phyloP scores from a whole-genome alignment of 2,329 filamentous ascomycete genomes.

The Peltaster fructicola region DNA sequence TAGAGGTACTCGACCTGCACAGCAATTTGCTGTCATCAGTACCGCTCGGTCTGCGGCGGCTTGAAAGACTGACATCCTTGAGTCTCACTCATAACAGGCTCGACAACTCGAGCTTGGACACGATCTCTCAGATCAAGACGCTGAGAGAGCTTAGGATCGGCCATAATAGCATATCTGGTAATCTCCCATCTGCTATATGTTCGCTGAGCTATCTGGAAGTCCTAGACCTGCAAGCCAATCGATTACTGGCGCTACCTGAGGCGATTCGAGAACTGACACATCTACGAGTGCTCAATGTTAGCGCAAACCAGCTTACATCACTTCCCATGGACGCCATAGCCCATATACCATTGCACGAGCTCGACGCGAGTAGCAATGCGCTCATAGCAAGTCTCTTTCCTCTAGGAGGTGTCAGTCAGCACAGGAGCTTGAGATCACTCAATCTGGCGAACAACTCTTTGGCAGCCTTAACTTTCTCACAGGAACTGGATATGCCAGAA shows the following conservation, averaged over 20 bases:
- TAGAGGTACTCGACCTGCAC: slow-evolving; percentile 72
- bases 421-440: slow-evolving; percentile 53
- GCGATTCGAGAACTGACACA: slow-evolving; percentile 48
- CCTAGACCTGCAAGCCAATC: slow-evolving; percentile 68
- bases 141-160: slow-evolving; percentile 68
- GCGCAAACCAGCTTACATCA: slow-evolving; percentile 56
- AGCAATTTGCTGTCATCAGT: slow-evolving; percentile 59
- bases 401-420: slow-evolving; percentile 24
- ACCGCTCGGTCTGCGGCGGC: slow-evolving; percentile 56
- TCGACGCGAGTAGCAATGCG: slow-evolving; percentile 62
- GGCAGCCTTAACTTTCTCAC: slow-evolving; percentile 30
- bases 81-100: slow-evolving; percentile 69
- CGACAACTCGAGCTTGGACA: slow-evolving; percentile 49
- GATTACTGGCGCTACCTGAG: slow-evolving; percentile 51
- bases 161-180: slow-evolving; percentile 56
- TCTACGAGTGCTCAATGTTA: slow-evolving; percentile 61
- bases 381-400: slow-evolving; percentile 56
- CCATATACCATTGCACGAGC: slow-evolving; percentile 51
- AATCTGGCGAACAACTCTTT: slow-evolving; percentile 67
- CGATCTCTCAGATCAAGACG: slow-evolving; percentile 53
- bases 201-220: slow-evolving; percentile 54
- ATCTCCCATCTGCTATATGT: slow-evolving; percentile 45
- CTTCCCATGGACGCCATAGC: slow-evolving; percentile 55
- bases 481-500: slow-evolving; percentile 45
- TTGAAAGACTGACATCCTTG: slow-evolving; percentile 58